phyloP scores from a whole-genome alignment of 257 asterid species.

The Plantago major region DNA sequence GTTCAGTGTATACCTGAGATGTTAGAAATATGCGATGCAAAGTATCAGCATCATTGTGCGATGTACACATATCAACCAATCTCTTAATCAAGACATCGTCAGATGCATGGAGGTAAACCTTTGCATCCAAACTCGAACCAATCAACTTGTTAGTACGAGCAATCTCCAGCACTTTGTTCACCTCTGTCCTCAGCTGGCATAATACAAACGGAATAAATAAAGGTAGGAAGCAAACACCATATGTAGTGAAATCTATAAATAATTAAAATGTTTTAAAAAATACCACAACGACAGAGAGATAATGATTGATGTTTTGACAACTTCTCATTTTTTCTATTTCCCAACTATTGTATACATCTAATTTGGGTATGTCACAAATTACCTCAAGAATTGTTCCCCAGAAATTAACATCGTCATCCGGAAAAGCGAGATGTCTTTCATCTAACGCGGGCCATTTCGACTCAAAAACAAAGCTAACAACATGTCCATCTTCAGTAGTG shows the following conservation, averaged over 20 bases:
- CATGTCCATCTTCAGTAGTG: constrained; percentile 51
- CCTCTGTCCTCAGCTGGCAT: constrained; percentile 88
- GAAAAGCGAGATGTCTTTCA: constrained; percentile 51
- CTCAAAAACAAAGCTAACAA: constrained; percentile 70
- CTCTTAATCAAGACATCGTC: constrained; percentile 45
- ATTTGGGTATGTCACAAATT: constrained; percentile 8
- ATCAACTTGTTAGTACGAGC: constrained; percentile 79
- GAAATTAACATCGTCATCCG: constrained; percentile 59
- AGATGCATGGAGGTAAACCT: constrained; percentile 69
- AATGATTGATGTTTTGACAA: too few relatives aligned
- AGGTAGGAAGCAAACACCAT: neutral
- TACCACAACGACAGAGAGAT: too few relatives aligned
- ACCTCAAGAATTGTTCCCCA: constrained; percentile 97
- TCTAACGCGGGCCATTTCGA: constrained; percentile 71
- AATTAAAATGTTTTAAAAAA: too few relatives aligned
- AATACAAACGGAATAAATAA: neutral
- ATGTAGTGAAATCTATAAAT: neutral
- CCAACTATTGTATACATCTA: neutral
- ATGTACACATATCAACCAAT: constrained; percentile 43
- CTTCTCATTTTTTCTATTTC: too few relatives aligned
- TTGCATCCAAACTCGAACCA: constrained; percentile 94
- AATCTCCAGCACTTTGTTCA: constrained; percentile 91
- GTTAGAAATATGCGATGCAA: constrained; percentile 81
- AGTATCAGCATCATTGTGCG: constrained; percentile 70
- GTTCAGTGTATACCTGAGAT: constrained; percentile 61